phyloP scores from a whole-genome alignment of 2,329 filamentous ascomycete genomes.

The Sclerotinia glacialis region DNA sequence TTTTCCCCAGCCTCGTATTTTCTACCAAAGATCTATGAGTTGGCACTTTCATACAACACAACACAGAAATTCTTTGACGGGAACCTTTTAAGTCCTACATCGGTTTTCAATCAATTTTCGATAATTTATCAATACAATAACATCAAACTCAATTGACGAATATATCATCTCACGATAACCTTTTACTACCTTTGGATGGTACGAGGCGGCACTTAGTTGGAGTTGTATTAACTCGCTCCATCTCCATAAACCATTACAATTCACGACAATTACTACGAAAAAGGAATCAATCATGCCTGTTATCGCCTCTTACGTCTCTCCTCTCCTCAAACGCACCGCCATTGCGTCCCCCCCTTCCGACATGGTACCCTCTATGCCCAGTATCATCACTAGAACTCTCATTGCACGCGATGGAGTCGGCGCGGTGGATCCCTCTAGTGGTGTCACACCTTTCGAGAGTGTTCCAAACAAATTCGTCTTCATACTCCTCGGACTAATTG shows the following conservation, averaged over 20 bases:
- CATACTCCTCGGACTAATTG: conserved; percentile 80
- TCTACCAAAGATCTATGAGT: conserved; percentile 15
- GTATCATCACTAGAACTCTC: conserved; percentile 4
- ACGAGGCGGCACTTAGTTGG: conserved; percentile 15
- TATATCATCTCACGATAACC: neutral
- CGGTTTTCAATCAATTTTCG: no score
- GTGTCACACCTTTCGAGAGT: conserved; percentile 52
- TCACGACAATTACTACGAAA: neutral
- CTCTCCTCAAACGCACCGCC: conserved; percentile 29
- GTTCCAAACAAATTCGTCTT: conserved; percentile 68
- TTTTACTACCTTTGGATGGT: conserved; percentile 12
- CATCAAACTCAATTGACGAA: neutral
- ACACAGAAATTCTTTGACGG: conserved; percentile 1
- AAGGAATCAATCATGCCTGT: conserved; percentile 33
- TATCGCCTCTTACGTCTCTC: conserved; percentile 31
- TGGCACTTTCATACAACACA: conserved; percentile 9
- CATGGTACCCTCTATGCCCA: neutral
- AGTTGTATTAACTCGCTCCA: conserved; percentile 9
- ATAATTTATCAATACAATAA: neutral
- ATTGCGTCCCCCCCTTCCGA: conserved; percentile 13
- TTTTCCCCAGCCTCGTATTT: conserved; percentile 22
- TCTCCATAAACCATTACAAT: neutral
- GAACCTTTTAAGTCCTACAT: neutral
- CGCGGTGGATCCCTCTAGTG: conserved; percentile 43
- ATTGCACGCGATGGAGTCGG: conserved; percentile 24